Base-by-base conservation (phyloP, 306 rosid species). In the Lathyrus oleraceus region DNA sequence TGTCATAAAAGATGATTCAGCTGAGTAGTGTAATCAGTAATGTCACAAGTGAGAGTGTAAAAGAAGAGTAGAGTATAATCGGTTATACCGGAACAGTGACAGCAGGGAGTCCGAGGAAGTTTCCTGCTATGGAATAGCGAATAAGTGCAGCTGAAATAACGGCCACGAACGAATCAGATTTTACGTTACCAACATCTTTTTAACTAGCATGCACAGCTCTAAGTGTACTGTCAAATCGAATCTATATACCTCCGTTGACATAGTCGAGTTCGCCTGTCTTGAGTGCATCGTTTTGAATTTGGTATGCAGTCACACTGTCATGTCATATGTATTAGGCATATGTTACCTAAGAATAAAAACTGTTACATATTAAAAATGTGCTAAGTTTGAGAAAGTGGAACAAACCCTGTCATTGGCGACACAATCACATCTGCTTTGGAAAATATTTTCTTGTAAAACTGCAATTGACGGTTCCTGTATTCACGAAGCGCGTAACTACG, bases 261-360 rank as follows among this genome's bases (percentile, higher is more conserved):
- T 93, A 93, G 83, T 93, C 98, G 68, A 93, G 97, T 79, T 93
- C 98, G 39, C 98, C 98, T 2, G 98, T 93, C 80, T 87, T 64
- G 4, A 85, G 67, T 25, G 94, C 97, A 82, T 85, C 97, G 27
- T 87, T 84, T 61, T 79, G 83, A 73, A 93, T 87, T 0, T 92
- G 76, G 72, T 93, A 90, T 14, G 98, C 98, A n/a, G 98, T 90
- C 57, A 90, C 96, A 47, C 98, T 93, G 83, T 77, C n/a, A 15
- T 21, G 83, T 77, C 20, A n/a, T 25, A 78, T 30, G 35, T 15
- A 69, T 54, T 45, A 72, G 5, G 38, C 52, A 64, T 13, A n/a
- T 28, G 54, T 60, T n/a, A 72, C 30, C 16, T 42, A 14, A 9
- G 54, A 63, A 23, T n/a, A 71, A 44, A 52, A 10, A 16, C 47